These are phyloP conservation scores for Naganishia sp. DNA, from an alignment of 1,284 basidiomycete genomes.

Conservation along the genomic window DNA sequence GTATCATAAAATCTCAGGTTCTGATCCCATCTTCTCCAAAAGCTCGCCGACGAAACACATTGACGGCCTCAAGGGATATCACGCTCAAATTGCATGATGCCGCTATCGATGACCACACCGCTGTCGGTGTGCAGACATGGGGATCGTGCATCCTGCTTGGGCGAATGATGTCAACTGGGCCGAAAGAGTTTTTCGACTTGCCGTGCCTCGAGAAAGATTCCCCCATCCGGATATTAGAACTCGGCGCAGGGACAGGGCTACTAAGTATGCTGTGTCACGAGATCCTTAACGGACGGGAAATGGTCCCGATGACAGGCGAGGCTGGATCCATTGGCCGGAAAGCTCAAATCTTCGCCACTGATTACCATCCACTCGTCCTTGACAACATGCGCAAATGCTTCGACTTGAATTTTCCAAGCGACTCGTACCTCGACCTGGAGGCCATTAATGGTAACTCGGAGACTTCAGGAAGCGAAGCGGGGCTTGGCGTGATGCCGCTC, in stretches of 20 bases:
- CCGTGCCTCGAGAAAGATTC: not conserved
- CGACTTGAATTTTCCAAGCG: slow-evolving; percentile 59
- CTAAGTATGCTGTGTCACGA: slow-evolving; percentile 67
- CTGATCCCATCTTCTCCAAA: slow-evolving; percentile 4
- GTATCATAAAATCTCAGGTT: slow-evolving; percentile 11
- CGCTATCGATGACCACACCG: slow-evolving; percentile 70
- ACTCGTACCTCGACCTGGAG: slow-evolving; percentile 16
- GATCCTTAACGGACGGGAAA: slow-evolving; percentile 56
- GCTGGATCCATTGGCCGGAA: slow-evolving; percentile 34
- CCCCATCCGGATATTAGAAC: slow-evolving; percentile 66
- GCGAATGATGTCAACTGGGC: slow-evolving; percentile 68
- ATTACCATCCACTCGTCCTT: slow-evolving; percentile 74
- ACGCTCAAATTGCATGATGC: slow-evolving; percentile 67
- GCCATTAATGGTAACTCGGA: not conserved
- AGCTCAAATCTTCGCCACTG: slow-evolving; percentile 67
- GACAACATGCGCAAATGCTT: slow-evolving; percentile 72
- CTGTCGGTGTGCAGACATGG: slow-evolving; percentile 89
- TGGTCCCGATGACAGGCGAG: not conserved
- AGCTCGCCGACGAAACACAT: slow-evolving; percentile 14
- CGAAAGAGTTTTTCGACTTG: slow-evolving; percentile 60
- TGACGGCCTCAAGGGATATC: slow-evolving; percentile 30
- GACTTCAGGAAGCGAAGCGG: slow-evolving; percentile 27
- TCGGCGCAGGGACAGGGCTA: slow-evolving; percentile 85
- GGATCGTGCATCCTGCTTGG: slow-evolving; percentile 80
- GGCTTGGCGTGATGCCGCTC: slow-evolving; percentile 58